Conservation (phyloP, 1,284 basidiomycete species). For the Ustilago hordei region DNA sequence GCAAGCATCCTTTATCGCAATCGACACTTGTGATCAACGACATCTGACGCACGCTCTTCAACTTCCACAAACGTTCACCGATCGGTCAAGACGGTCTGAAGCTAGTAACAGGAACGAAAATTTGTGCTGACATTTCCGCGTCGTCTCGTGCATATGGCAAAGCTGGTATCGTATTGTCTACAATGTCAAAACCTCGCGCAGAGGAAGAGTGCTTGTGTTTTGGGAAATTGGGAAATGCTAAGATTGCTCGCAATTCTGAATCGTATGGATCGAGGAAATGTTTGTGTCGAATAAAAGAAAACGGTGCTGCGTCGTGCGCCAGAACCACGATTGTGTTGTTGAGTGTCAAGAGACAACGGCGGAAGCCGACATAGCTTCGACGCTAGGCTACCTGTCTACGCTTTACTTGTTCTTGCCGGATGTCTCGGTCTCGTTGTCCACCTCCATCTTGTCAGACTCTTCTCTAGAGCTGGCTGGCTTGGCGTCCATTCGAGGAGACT, state of each 20-base stretch:
- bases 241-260: slow-evolving; percentile 27
- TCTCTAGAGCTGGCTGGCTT: slow-evolving; percentile 36
- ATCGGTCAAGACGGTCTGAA: background rate
- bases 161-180: slow-evolving; percentile 52
- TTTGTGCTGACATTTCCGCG: slow-evolving; percentile 25
- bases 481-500: slow-evolving; percentile 49
- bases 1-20: too few species aligned
- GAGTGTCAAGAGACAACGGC: too few species aligned
- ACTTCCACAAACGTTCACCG: background rate
- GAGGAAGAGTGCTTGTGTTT: slow-evolving; percentile 17
- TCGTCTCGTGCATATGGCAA: slow-evolving; percentile 47
- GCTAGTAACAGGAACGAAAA: slow-evolving; percentile 4
- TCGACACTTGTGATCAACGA: too few species aligned
- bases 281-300: background rate
- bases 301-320: background rate
- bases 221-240: slow-evolving; percentile 3
- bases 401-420: slow-evolving; percentile 7
- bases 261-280: slow-evolving; percentile 5
- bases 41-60: background rate
- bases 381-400: too few species aligned
- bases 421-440: slow-evolving; percentile 24
- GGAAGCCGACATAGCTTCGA: too few species aligned
- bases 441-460: slow-evolving; percentile 41
- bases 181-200: slow-evolving; percentile 44
- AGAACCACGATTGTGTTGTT: background rate